Percentiles rank a stretch among this genome's conserved stretches.
Conservation (phyloP, 768 basidiomycete genomes). For the Mycena venus region DNA sequence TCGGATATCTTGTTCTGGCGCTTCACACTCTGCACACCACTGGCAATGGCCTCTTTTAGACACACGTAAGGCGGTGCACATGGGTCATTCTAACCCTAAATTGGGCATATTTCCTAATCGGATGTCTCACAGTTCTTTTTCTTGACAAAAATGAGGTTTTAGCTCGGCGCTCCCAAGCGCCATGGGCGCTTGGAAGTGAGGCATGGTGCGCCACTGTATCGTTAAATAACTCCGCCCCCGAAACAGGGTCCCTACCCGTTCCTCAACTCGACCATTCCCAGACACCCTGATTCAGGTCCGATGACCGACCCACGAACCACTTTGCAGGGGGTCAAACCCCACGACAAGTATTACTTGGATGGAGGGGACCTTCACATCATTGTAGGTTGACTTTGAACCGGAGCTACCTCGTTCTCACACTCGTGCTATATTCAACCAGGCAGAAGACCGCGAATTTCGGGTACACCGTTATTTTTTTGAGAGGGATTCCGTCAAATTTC, state of each 20-base stretch:
- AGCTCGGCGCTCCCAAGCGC: background rate
- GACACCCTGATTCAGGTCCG: too few relatives aligned
- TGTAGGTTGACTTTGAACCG: conserved; percentile 41
- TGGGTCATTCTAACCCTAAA: background rate
- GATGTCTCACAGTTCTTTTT: background rate
- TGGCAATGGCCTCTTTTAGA: background rate
- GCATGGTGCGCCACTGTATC: background rate
- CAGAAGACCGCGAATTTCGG: conserved; percentile 61
- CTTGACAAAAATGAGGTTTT: background rate
- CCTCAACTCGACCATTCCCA: too few relatives aligned
- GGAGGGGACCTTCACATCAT: conserved; percentile 64
- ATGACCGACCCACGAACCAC: conserved; percentile 16
- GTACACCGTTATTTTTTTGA: conserved; percentile 69
- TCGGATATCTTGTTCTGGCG: background rate
- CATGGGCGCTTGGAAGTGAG: conserved; percentile 2
- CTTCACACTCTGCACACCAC: background rate
- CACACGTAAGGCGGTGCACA: background rate
- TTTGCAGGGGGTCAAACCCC: conserved; percentile 34
- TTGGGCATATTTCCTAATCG: background rate
- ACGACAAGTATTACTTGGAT: conserved; percentile 58
- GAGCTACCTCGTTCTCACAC: background rate
- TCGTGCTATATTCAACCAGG: conserved; percentile 42
- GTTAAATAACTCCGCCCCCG: background rate
- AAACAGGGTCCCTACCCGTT: background rate
- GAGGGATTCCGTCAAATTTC: conserved; percentile 63